Evolutionary conservation across 2,329 filamentous ascomycete species (phyloP).

Genomic region (Myotisia sp.): DNA sequence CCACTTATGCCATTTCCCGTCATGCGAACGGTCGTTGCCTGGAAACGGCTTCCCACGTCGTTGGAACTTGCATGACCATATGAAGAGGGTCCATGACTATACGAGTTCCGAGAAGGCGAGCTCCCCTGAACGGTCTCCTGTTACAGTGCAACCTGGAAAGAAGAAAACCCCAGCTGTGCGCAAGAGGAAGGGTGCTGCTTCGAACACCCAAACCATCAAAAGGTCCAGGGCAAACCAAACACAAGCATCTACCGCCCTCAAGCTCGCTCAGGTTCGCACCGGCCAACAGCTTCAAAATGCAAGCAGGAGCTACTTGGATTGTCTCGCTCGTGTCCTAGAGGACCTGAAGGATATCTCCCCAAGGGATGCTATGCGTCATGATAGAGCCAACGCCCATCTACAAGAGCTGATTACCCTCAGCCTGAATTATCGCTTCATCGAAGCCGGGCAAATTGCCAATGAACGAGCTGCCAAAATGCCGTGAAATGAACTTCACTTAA

Average conservation of each 20-base stretch:
- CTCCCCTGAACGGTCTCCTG: slow-evolving; percentile 28
- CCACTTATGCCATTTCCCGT: slow-evolving; percentile 73
- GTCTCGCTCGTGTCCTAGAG: slow-evolving; percentile 26
- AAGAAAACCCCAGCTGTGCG: slow-evolving; percentile 28
- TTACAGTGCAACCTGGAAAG: slow-evolving; percentile 14
- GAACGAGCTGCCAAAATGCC: slow-evolving; percentile 11
- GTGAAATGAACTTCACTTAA: no score
- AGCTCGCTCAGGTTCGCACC: slow-evolving; percentile 23
- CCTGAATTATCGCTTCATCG: slow-evolving; percentile 29
- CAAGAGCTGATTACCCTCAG: slow-evolving; percentile 31
- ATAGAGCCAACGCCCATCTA: slow-evolving; percentile 31
- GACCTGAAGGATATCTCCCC: slow-evolving; percentile 27
- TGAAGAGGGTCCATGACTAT: slow-evolving; percentile 77
- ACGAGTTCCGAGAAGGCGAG: slow-evolving; percentile 30
- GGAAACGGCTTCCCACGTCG: slow-evolving; percentile 87
- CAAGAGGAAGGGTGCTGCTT: slow-evolving; percentile 26
- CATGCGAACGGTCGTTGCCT: slow-evolving; percentile 66
- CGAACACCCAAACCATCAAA: slow-evolving; percentile 29
- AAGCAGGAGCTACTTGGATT: slow-evolving; percentile 30
- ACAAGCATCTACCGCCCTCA: slow-evolving; percentile 23
- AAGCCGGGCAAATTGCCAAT: slow-evolving; percentile 27
- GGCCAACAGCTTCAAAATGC: slow-evolving; percentile 30
- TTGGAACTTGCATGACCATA: slow-evolving; percentile 94
- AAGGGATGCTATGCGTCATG: slow-evolving; percentile 28
- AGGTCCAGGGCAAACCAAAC: slow-evolving; percentile 27